Percentiles rank a stretch among this genome's conserved stretches.
Conservation (phyloP, 2,329 filamentous ascomycete species). For the Neonectria punicea region DNA sequence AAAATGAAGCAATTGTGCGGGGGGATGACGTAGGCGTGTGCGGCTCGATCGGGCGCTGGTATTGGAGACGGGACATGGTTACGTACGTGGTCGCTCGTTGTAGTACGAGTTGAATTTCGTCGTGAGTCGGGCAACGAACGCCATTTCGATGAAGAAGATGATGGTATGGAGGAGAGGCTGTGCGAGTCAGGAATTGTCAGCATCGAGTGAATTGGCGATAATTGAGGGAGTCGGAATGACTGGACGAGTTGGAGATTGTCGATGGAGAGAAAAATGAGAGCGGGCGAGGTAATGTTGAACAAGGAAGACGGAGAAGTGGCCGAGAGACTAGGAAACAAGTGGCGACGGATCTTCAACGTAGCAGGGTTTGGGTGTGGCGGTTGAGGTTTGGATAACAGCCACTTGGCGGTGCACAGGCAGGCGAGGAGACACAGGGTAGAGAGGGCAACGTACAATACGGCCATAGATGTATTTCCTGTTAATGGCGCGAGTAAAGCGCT, state of each 20-base stretch:
- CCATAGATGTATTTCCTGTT: conserved; percentile 77
- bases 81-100: conserved; percentile 83
- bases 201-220: conserved; percentile 32
- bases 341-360: conserved; percentile 14
- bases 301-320: not conserved
- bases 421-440: conserved; percentile 9
- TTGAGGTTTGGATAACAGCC: conserved; percentile 13
- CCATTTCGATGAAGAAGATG: conserved; percentile 89
- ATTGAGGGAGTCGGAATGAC: not conserved
- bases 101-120: conserved; percentile 95
- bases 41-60: not conserved
- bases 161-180: conserved; percentile 89
- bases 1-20: conserved; percentile 9
- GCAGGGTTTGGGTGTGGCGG: conserved; percentile 16
- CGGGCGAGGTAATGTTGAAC: conserved; percentile 1
- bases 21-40: not conserved
- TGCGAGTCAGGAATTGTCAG: conserved; percentile 34
- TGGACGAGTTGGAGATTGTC: conserved; percentile 5
- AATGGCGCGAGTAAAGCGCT: conserved; percentile 71
- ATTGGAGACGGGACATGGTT: not conserved
- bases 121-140: conserved; percentile 81
- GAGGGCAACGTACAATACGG: conserved; percentile 70
- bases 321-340: not conserved
- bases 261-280: not conserved
- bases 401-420: conserved; percentile 1